phyloP scores from a whole-genome alignment of 2,329 filamentous ascomycete genomes.

The Penicillium sp. region DNA sequence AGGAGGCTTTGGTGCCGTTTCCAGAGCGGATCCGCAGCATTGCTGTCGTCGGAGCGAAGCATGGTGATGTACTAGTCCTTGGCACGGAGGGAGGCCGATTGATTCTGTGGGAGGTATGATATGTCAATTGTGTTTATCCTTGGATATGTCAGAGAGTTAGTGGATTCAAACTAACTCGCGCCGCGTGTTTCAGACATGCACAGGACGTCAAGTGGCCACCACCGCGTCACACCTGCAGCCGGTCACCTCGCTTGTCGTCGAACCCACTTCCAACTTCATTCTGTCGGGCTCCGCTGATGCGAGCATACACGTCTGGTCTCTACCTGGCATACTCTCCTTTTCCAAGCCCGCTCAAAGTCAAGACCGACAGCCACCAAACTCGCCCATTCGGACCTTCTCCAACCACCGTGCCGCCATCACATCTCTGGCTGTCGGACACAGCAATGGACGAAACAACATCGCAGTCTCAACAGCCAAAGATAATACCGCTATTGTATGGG shows the following conservation, averaged over 20 bases:
- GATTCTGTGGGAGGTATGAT: constrained; percentile 85
- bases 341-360: constrained; percentile 44
- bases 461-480: constrained; percentile 82
- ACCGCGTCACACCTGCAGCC: constrained; percentile 45
- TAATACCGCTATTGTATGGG: constrained; percentile 89
- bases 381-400: constrained; percentile 74
- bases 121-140: neutral
- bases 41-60: constrained; percentile 64
- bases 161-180: neutral
- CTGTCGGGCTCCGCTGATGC: constrained; percentile 63
- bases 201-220: constrained; percentile 46
- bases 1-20: constrained; percentile 86
- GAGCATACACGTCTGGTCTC: constrained; percentile 88
- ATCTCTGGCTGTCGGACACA: constrained; percentile 61
- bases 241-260: constrained; percentile 71
- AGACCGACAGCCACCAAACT: constrained; percentile 47
- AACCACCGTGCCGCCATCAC: constrained; percentile 60
- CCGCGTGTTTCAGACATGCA: constrained; percentile 38
- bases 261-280: constrained; percentile 59
- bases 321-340: constrained; percentile 70
- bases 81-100: constrained; percentile 84
- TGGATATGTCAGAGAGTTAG: constrained; percentile 1
- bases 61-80: constrained; percentile 64
- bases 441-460: constrained; percentile 71
- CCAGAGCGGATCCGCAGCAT: constrained; percentile 81